Base-by-base conservation (phyloP, 2,329 filamentous ascomycete genomes). In the Ceratocystis colombiana region DNA sequence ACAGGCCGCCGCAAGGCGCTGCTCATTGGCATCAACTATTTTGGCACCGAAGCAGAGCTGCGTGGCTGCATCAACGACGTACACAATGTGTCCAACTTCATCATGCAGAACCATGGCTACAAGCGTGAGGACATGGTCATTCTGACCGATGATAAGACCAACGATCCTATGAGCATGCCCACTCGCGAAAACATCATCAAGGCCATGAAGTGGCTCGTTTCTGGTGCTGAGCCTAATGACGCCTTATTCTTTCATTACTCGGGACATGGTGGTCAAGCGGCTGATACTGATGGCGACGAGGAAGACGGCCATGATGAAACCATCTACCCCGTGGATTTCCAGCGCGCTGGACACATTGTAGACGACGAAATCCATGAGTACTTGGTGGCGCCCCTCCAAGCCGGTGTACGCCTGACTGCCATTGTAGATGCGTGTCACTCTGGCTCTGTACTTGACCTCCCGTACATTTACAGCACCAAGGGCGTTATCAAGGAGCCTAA, bases 381-480 rank as follows among this genome's bases (percentile, higher is more conserved):
- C 71, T 86, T 92, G 77, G 93, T 99, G 57, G 80, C 80, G 64
- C 82, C 89, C 2, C 80, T 99, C 15, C 82, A 85, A 71, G 82
- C 90, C 1, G 94, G 94, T 72, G 93, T 96, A 37, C 88, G 93
- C 78, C 77, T 90, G 66, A 91, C 88, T 0, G 87, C 88, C 72
- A 90, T 91, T 73, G 91, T 91, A 75, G 88, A 91, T 75, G 89
- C 86, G 5, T 91, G 88, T 75, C 88, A 91, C 76, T 90, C 88
- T 0, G 88, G 88, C 50, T 89, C 88, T 2, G 87, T 86, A 50
- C 80, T 91, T 75, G 88, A 91, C 72, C 79, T 91, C 66, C 88
- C 88, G 5, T 91, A 90, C 77, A 82, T 90, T 68, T 91, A 91
- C 81, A 88, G 85, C 67, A 91, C 88, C 69, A 87, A 89, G 77